Conservation (phyloP, 1,284 basidiomycete species). For the Trametes sp. region DNA sequence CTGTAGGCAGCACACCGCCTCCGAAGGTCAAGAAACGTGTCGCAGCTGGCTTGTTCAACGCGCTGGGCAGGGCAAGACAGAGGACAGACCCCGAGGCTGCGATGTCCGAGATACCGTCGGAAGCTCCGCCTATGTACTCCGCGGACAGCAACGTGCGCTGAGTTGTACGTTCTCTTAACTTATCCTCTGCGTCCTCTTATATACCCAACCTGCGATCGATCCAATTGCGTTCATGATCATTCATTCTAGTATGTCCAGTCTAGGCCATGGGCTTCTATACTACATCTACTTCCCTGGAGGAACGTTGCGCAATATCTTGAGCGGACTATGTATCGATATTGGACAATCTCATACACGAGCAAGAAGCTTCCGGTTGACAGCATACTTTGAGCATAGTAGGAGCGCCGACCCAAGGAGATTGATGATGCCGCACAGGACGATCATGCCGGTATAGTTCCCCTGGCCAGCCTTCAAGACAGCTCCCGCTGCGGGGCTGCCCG, state of each 20-base stretch:
- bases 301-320: background rate
- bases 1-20: background rate
- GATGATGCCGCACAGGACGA: constrained; percentile 61
- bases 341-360: constrained; percentile 45
- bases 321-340: background rate
- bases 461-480: constrained; percentile 51
- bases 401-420: constrained; percentile 61
- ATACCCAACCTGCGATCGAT: background rate
- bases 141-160: background rate
- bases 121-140: background rate
- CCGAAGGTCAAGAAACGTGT: background rate
- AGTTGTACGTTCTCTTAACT: too few species aligned
- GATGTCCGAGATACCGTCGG: background rate
- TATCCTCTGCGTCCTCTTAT: background rate
- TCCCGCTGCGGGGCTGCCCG: constrained; percentile 65
- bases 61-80: background rate
- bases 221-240: too few species aligned
- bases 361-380: constrained; percentile 51
- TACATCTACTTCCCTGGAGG: background rate
- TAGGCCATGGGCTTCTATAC: too few species aligned
- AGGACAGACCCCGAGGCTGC: background rate
- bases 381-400: constrained; percentile 54
- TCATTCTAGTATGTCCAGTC: too few species aligned
- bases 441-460: constrained; percentile 58
- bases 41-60: background rate